Base-by-base conservation (phyloP, 2,329 filamentous ascomycete species). In the Colletotrichum abscissum region DNA sequence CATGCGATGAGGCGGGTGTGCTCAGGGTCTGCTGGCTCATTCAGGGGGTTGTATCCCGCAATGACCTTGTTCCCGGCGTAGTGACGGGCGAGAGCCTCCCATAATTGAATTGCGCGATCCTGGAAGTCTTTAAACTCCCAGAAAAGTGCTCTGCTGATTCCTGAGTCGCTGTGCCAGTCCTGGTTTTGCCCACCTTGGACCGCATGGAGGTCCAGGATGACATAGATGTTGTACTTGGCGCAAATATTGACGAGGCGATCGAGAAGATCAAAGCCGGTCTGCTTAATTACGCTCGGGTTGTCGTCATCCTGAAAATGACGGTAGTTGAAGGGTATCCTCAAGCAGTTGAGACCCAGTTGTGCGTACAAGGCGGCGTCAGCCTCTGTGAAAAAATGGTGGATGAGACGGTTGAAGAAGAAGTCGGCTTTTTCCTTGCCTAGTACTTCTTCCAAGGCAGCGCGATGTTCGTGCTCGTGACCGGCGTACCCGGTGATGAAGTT, bases 401-500 rank as follows among this genome's bases (percentile, higher is more conserved):
- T 79, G 76, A 87, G 86, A 72, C 85, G 86, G 74, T 90, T 87
- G 76, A 91, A 91, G 81, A 91, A 91, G 81, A 86, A 91, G 12
- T 90, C 84, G 67, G 89, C 87, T 76, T 90, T 90, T 64, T 91
- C 85, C 60, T 86, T 77, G 1, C 90, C 90, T 0, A 92, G 81
- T 0, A 88, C 87, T 67, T 86, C 82, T 1, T 85, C 80, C 80
- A 92, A 85, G 2, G 88, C 85, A 2, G 84, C 84, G 9, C 89
- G 86, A 74, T 90, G 88, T 73, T 91, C 85, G n/a, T 83, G 83
- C 78, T 92, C 90, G 68, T 90, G 88, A 24, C 88, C 90, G 5
- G 89, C 82, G 74, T 87, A 92, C n/a, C 90, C 90, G 0, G 88
- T 90, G 75, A 92, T 91, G 83, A 91, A 91, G 78, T 91, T 91